Base-by-base conservation (phyloP, 495 filamentous ascomycete genomes). In the Echria macrotheca region DNA sequence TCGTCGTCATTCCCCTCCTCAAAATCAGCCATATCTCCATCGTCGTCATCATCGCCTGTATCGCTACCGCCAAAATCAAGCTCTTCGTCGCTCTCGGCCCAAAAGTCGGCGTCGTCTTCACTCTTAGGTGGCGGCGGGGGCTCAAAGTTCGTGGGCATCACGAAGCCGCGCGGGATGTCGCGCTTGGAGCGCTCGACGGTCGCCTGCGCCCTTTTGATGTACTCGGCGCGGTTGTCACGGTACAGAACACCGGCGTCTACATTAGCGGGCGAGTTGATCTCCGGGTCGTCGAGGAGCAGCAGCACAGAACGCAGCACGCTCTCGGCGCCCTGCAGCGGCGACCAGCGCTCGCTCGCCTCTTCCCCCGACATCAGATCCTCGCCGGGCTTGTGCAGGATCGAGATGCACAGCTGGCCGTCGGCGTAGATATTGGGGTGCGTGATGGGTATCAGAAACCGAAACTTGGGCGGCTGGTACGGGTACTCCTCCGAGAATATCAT, bases 361-460 rank as follows among this genome's bases (percentile, higher is more conserved):
- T 96, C 93, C 42, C 93, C 93, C 21, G 90, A 95, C 73, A 87
- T 89, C 53, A 84, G 79, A 60, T 96, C 91, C 43, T 95, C 88
- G 50, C 91, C 93, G 1, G 93, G 89, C 8, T 82, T 74, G 68
- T 98, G 91, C 4, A 98, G 80, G 58, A 98, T 98, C 32, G 91
- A 96, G 64, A 98, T 96, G 73, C 93, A 97, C 14, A 97, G 78
- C 46, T 83, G 84, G 56, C 93, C 93, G 65, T 95, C 86, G 6
- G 77, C 65, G 67, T 96, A 96, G 64, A 98, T 82, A 63, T 98
- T 98, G 5, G 93, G 93, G 68, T 98, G 93, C 67, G 83, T 89
- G 52, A 76, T 71, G 37, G 90, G 86, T 7, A 82, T 76, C 12
- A 79, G 60, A 74, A 98, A 96, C 42, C 83, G 81, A 71, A 98